Conservation (phyloP, 2,329 filamentous ascomycete genomes). For the Calonectria crousiana region DNA sequence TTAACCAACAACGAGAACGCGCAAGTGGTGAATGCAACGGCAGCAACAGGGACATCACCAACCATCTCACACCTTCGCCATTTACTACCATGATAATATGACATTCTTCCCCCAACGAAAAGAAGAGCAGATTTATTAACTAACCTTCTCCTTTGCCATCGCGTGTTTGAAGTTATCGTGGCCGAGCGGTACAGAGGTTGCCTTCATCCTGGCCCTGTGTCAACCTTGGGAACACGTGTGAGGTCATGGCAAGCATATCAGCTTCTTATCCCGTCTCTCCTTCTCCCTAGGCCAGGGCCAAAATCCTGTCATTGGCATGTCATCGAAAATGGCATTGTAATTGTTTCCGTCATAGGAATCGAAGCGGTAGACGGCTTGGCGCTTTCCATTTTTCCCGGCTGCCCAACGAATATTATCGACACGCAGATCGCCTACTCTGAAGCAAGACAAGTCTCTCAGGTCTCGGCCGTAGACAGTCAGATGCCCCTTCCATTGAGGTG, state of each 20-base stretch:
- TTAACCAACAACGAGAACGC: not conserved
- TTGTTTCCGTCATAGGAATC: not conserved
- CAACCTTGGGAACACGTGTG: not conserved
- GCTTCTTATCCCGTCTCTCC: not conserved
- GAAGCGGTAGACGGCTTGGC: not conserved
- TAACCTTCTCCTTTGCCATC: not conserved
- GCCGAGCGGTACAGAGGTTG: not conserved
- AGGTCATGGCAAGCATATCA: not conserved
- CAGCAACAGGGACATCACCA: not conserved
- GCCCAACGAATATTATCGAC: not conserved
- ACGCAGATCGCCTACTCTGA: not conserved
- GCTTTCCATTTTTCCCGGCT: not conserved
- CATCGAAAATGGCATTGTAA: not conserved
- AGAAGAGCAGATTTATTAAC: not conserved
- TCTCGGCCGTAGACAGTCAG: not conserved
- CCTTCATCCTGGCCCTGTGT: no score
- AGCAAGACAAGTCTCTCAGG: not conserved
- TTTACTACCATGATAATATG: not conserved
- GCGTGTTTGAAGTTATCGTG: not conserved
- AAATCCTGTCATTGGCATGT: not conserved
- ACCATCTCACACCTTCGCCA: no score
- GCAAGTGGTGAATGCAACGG: not conserved
- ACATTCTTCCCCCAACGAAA: not conserved
- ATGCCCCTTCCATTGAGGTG: not conserved
- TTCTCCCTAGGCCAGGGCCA: not conserved